Evolutionary conservation across 1,284 basidiomycete genomes (phyloP), one percentile per base, ranked within the genome.

Genomic region (Apiotrichum laibachii): DNA sequence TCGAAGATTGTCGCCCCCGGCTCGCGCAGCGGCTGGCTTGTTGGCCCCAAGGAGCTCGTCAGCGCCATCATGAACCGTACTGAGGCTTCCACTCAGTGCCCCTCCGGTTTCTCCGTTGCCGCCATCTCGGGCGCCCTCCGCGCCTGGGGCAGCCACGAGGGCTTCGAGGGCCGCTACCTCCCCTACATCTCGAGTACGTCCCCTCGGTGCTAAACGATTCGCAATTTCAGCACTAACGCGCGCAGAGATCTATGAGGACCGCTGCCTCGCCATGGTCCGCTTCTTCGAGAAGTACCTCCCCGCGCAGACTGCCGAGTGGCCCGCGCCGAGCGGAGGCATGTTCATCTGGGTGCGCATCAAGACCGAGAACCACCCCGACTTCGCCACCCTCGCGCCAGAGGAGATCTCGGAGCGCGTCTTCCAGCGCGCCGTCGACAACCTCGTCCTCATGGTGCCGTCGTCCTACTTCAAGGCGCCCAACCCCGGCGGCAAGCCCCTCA

Each of bases 1-100:
- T 89, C 87, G 39, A 91, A 90, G 86, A 88, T 85, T 13, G 83
- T 90, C 55, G 87, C 87, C 0, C 88, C 88, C 2, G 89, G 88
- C 2, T 82, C 82, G 58, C 84, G 88, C 6, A 74, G 88, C 18
- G 88, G 89, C 2, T 91, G 85, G 84, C 85, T 87, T 67, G 89
- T 88, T 0, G 73, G 69, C 11, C 75, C 70, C 31, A 64, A 56
- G 39, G 48, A 50, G 18, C 45, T 77, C 12, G 65, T 74, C 19
- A 60, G 65, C 37, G 65, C 67, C 52, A 62, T 75, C 50, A 71
- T 71, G 66, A 66, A 65, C 51, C 64, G 65, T 12, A 62, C 66
- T 33, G 75, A 77, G 58, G 65, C 68, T 40, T 62, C 69, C 34
- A 73, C 72, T 9, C 72, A 72, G 63, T 67, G 60, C 39, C 72